Evolutionary conservation across 495 filamentous ascomycete genomes (phyloP).

Genomic region (Friedmanniomyces simplex): DNA sequence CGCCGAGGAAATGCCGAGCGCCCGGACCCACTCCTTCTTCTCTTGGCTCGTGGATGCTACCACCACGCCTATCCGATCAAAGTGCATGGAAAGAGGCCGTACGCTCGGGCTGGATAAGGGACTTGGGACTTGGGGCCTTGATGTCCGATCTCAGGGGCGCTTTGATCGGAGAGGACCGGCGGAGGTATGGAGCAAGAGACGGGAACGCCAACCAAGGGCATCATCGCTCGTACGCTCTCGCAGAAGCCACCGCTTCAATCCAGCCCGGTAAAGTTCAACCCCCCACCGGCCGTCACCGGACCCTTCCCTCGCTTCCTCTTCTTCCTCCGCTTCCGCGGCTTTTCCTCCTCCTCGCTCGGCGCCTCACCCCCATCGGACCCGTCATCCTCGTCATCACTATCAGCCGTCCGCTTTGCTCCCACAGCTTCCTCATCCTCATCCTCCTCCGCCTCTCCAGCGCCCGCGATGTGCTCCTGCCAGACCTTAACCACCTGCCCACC

Average conservation of each 20-base stretch:
- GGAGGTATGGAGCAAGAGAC: too few species aligned
- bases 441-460: conserved; percentile 30
- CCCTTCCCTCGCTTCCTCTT: conserved; percentile 51
- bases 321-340: conserved; percentile 29
- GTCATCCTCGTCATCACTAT: conserved; percentile 20
- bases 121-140: too few species aligned
- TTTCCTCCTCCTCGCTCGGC: conserved; percentile 34
- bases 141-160: too few species aligned
- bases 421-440: conserved; percentile 32
- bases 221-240: too few species aligned
- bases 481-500: conserved; percentile 77
- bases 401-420: conserved; percentile 31
- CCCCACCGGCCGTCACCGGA: neutral
- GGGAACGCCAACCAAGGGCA: too few species aligned
- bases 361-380: conserved; percentile 37
- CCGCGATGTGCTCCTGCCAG: conserved; percentile 54
- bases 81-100: too few species aligned
- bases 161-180: too few species aligned
- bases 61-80: too few species aligned
- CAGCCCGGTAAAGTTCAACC: conserved; percentile 17
- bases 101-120: too few species aligned
- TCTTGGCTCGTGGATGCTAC: too few species aligned
- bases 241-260: conserved; percentile 8
- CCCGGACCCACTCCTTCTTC: too few species aligned
- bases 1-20: too few species aligned